Evolutionary conservation across 306 rosid species (phyloP).

Genomic region (Quercus glauca): DNA sequence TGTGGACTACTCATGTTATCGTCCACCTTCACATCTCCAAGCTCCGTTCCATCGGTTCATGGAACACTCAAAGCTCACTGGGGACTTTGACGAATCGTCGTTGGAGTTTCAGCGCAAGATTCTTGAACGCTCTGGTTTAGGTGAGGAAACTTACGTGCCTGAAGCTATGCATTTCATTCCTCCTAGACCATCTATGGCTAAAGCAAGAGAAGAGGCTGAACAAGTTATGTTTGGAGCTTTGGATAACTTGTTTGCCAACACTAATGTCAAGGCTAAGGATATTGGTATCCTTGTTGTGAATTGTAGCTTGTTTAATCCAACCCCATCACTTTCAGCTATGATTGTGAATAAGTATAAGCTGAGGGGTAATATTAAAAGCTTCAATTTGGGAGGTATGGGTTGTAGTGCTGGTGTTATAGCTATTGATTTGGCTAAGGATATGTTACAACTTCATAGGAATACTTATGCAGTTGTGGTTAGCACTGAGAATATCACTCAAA

Average conservation of each 20-base stretch:
- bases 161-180: conserved; percentile 52
- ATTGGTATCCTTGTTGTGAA: conserved; percentile 66
- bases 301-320: conserved; percentile 66
- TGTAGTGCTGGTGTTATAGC: conserved; percentile 78
- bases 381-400: conserved; percentile 77
- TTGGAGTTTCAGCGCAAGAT: conserved; percentile 58
- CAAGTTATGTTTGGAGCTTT: conserved; percentile 60
- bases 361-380: conserved; percentile 47
- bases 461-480: conserved; percentile 69
- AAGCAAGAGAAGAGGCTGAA: conserved; percentile 59
- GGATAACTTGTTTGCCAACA: conserved; percentile 48
- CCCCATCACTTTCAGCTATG: conserved; percentile 71
- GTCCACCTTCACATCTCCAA: conserved; percentile 32
- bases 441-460: conserved; percentile 60
- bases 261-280: conserved; percentile 46
- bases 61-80: conserved; percentile 43
- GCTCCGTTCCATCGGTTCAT: conserved; percentile 33
- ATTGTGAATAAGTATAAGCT: conserved; percentile 59
- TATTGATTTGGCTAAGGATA: conserved; percentile 60
- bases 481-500: conserved; percentile 69
- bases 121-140: conserved; percentile 59
- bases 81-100: conserved; percentile 46
- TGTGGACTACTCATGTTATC: conserved; percentile 46
- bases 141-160: conserved; percentile 56
- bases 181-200: conserved; percentile 44